Evolutionary conservation across 73 alveolate genomes (phyloP), one percentile per base, ranked within the genome.

Genomic region (Breviolum minutum): DNA sequence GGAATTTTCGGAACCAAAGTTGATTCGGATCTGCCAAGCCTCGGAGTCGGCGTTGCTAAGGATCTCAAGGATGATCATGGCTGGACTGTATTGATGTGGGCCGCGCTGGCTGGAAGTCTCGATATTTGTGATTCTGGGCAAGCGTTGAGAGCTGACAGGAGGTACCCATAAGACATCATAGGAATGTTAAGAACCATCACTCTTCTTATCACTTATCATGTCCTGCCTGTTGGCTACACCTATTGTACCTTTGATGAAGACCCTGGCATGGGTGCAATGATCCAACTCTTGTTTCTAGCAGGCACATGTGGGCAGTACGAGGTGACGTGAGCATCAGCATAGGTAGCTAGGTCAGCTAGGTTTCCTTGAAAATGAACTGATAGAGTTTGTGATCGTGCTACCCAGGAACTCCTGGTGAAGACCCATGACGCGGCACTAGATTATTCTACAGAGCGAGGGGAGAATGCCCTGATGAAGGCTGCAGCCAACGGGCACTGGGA

Each of bases 51-150:
- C n/a, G n/a, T n/a, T 60, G 61, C 95, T 12, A 14, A 93, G 98
- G 89, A 77, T 60, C 66, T 93, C 54, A 93, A 93, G 64, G 98
- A 93, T n/a, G 98, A 93, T 92, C 70, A 93, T 12, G 98, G 98
- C 71, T 93, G 98, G 98, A 93, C 90, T 12, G 98, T 79, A 26
- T 69, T 93, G 26, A 93, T 93, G 98, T 93, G 98, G 98, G 98
- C 93, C 63, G 73, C 98, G 2, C 68, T 93, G 69, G 98, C 98
- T 30, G 98, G 98, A 17, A 93, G 83, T 70, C 62, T 77, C 26
- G 98, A 93, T 81, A 93, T 63, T n/a, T 93, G 98, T 60, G 98
- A 54, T 16, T 61, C 97, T 24, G 26, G 70, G 92, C n/a, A 40
- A 40, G 54, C 54, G 54, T 40, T 40, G 54, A 3, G 54, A 40